phyloP scores from a whole-genome alignment of 306 rosid species.

The Trifolium pratense region DNA sequence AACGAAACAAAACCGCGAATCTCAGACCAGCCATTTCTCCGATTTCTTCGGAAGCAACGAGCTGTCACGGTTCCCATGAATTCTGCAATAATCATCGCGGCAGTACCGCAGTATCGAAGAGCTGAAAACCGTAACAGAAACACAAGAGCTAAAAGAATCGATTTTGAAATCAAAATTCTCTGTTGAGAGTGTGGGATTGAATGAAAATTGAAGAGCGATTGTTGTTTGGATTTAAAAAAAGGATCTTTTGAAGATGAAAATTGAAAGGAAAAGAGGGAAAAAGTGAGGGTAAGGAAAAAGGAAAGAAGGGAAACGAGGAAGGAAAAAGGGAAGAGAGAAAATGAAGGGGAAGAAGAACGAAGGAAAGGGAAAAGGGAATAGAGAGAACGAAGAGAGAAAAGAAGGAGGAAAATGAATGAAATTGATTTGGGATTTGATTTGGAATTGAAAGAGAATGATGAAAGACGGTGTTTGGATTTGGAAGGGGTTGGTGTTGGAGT shows the following conservation, averaged over 20 bases:
- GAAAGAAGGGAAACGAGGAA: conserved; percentile 75
- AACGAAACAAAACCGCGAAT: conserved; percentile 69
- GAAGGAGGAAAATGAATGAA: conserved; percentile 70
- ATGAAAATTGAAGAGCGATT: conserved; percentile 42
- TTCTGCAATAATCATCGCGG: conserved; percentile 91
- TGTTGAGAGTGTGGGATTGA: conserved; percentile 59
- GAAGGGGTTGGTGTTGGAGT: conserved; percentile 75
- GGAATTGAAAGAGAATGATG: conserved; percentile 52
- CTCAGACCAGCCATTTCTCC: conserved; percentile 45
- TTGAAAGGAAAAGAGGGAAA: conserved; percentile 17
- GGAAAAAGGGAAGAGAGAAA: conserved; percentile 72
- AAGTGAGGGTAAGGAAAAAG: conserved; percentile 60
- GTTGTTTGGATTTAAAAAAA: conserved; percentile 51
- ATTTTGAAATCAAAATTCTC: conserved; percentile 52
- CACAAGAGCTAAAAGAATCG: conserved; percentile 68
- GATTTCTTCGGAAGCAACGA: conserved; percentile 38
- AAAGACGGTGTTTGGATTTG: conserved; percentile 49
- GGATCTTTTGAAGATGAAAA: conserved; percentile 42
- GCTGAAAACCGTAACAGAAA: conserved; percentile 87
- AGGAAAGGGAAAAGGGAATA: conserved; percentile 77
- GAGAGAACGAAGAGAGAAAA: conserved; percentile 75
- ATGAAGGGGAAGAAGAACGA: conserved; percentile 83
- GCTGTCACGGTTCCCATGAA: conserved; percentile 67
- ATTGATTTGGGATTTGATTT: conserved; percentile 57
- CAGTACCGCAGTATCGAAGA: conserved; percentile 81